These are phyloP conservation scores for Kentomonas sorsogonicus DNA, from an alignment of 208 protist species.

Conservation along the genomic window DNA sequence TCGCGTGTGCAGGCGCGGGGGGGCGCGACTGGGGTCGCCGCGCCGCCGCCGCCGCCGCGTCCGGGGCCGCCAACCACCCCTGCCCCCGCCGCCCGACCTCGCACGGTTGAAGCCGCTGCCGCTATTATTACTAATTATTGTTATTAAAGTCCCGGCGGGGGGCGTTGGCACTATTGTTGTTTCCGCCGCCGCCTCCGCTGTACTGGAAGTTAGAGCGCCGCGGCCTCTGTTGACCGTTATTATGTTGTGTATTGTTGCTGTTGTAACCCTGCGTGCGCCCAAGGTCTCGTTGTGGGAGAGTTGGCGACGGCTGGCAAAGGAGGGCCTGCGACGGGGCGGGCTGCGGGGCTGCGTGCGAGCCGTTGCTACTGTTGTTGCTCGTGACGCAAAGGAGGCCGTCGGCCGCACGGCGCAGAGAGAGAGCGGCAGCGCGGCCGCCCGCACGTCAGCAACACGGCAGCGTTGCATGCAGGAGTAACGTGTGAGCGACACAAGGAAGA, in stretches of 20 bases:
- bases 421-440: too few species aligned
- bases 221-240: not conserved
- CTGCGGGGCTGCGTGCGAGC: too few species aligned
- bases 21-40: slow-evolving; percentile 10
- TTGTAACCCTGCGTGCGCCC: too few species aligned
- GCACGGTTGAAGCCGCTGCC: slow-evolving; percentile 1
- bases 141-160: not conserved
- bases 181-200: not conserved
- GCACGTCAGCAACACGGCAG: too few species aligned
- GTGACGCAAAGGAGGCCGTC: too few species aligned
- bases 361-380: too few species aligned
- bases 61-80: not conserved
- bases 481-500: too few species aligned
- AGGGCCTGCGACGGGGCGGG: too few species aligned
- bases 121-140: not conserved
- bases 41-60: slow-evolving; percentile 11
- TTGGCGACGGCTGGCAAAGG: too few species aligned
- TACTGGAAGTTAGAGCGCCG: not conserved
- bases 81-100: not conserved
- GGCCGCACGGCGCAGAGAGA: too few species aligned
- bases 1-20: slow-evolving; percentile 10
- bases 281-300: too few species aligned
- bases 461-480: too few species aligned
- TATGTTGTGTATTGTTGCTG: not conserved
- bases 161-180: slow-evolving; percentile 3